Base-by-base conservation (phyloP, 768 basidiomycete species). In the Rhodotorula toruloides region DNA sequence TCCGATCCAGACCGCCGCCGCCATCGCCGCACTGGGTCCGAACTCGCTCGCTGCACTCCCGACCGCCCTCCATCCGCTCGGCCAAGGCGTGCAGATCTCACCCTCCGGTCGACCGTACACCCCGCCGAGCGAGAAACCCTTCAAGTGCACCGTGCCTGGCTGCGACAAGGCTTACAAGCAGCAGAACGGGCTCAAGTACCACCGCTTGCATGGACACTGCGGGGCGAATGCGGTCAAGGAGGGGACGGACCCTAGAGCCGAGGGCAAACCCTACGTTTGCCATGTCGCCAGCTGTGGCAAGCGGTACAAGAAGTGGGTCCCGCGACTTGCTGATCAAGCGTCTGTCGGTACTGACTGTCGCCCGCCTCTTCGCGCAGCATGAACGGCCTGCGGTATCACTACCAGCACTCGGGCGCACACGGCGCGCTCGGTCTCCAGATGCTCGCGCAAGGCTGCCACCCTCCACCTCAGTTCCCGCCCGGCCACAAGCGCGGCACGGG, bases 361-460 rank as follows among this genome's bases (percentile, higher is more conserved):
- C 29, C 29, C 32, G 32, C 31, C 32, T 4, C 2, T 36, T 21
- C 44, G 0, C 10, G 13, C 63, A 75, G 72, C 76, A 94, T 97
- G 92, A 97, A 97, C 77, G 94, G 94, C 0, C 80, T 97, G 68
- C 79, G 89, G 74, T 98, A 98, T 70, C 94, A 98, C 78, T 98
- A 97, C 76, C 89, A 92, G 77, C 94, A 98, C 78, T 88, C 88
- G 29, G 94, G 93, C 17, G 91, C 92, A 48, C 96, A 98, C 77
- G 94, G 94, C 7, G 87, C 88, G 11, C 82, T 90, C 47, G 96
- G 96, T 10, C 81, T 97, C 0, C 84, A 86, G 49, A 79, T 96
- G 73, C 82, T 97, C 49, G 62, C 67, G 9, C 65, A 69, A 29
- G 62, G 61, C 3, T 64, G 64, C 65, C 71, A 72, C 62, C 71